Percentiles rank a stretch among this genome's conserved stretches.
phyloP scores from a whole-genome alignment of 1,284 basidiomycete species.

The Ustilago lituana region DNA sequence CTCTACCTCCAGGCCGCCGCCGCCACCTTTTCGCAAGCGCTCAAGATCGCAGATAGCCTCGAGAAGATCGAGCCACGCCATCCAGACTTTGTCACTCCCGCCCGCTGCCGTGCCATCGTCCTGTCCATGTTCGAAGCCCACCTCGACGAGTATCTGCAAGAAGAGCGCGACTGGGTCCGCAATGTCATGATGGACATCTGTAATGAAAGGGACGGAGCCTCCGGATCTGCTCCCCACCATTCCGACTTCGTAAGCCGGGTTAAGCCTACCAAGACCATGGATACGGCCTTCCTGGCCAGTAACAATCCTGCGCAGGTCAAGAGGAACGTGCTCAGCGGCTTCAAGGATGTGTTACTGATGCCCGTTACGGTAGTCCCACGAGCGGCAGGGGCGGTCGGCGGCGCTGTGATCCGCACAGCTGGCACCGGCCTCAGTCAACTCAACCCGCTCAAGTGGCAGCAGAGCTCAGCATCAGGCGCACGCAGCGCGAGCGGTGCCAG shows the following conservation, averaged over 20 bases:
- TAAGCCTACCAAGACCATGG: conserved; percentile 39
- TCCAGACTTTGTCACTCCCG: conserved; percentile 59
- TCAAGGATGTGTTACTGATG: conserved; percentile 85
- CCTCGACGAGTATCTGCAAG: conserved; percentile 95
- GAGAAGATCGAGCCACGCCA: conserved; percentile 58
- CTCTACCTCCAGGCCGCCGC: conserved; percentile 86
- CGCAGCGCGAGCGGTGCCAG: conserved; percentile 13
- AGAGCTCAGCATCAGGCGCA: conserved; percentile 12
- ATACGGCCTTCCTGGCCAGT: conserved; percentile 77
- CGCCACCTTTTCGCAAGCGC: conserved; percentile 86
- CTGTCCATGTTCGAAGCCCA: conserved; percentile 92
- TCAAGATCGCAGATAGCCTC: conserved; percentile 78
- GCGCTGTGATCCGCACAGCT: conserved; percentile 54
- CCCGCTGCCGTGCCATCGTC: conserved; percentile 78
- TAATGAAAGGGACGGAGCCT: conserved; percentile 76
- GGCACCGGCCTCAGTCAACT: conserved; percentile 49
- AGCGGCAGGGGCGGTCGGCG: conserved; percentile 74
- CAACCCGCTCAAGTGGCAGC: conserved; percentile 58
- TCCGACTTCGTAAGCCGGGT: conserved; percentile 56
- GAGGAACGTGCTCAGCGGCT: conserved; percentile 88
- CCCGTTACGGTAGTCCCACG: conserved; percentile 96
- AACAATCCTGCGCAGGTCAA: conserved; percentile 91
- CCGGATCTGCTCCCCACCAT: conserved; percentile 68
- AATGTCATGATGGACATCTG: conserved; percentile 79
- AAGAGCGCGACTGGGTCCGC: conserved; percentile 86